These are phyloP conservation scores for Plasmodium blacklocki DNA, from an alignment of 169 alveolate genomes.

Conservation along the genomic window DNA sequence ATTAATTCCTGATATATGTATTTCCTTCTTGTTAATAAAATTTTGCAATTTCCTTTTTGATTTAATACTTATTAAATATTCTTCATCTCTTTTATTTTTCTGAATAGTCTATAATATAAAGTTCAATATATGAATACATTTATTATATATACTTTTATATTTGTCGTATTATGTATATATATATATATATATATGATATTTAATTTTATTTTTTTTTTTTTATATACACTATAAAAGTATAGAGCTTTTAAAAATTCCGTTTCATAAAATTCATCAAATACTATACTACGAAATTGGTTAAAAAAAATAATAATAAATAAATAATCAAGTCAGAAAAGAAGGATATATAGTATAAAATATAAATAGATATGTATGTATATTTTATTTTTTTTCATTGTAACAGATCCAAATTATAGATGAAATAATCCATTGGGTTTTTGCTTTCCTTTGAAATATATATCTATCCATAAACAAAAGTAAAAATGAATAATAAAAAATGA, in stretches of 20 bases:
- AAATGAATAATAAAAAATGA: no score
- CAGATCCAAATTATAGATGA: constrained; percentile 61
- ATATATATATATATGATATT: neutral
- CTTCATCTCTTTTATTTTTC: constrained; percentile 23
- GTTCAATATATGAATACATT: neutral
- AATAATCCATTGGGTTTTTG: constrained; percentile 40
- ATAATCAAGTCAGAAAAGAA: neutral
- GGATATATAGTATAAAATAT: neutral
- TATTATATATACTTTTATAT: neutral
- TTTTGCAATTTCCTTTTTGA: constrained; percentile 55
- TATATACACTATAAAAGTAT: constrained; percentile 41
- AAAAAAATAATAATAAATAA: neutral
- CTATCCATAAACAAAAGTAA: neutral
- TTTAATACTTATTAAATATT: constrained; percentile 56
- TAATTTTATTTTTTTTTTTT: constrained; percentile 16
- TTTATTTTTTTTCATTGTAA: constrained; percentile 21
- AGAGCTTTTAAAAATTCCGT: constrained; percentile 64
- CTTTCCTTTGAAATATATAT: constrained; percentile 20
- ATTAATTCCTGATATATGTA: constrained; percentile 8
- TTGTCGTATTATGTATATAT: neutral
- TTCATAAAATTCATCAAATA: constrained; percentile 59
- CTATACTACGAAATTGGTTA: constrained; percentile 6
- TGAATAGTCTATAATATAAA: constrained; percentile 25
- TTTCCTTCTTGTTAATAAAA: constrained; percentile 57
- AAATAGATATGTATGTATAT: neutral